Base-by-base conservation (phyloP, 2,329 filamentous ascomycete genomes). In the Herpotrichia juniperi region DNA sequence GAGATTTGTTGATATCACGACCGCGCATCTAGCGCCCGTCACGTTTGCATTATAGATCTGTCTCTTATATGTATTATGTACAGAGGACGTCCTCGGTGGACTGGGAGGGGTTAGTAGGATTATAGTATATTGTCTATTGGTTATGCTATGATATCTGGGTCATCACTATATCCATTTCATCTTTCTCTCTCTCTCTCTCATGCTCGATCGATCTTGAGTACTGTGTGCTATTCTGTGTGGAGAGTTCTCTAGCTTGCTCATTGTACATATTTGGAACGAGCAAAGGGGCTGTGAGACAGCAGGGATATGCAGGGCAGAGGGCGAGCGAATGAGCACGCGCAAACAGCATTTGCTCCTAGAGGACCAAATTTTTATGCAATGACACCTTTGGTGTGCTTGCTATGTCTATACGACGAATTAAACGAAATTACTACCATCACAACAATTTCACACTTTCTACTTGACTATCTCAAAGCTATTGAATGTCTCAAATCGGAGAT, bases 271-370 rank as follows among this genome's bases (percentile, higher is more conserved):
- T 48, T 44, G 50, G 48, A 40, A 25, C 9, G 19, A 11, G 37
- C 34, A 40, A 47, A 34, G 35, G 56, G 48, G 45, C 25, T 46
- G 46, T 40, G 46, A 24, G 30, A 25, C 47, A 47, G 54, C 54
- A 57, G 48, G 45, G 35, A 34, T 50, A 49, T 53, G 45, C 55
- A 58, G 47, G 52, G 51, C 42, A 31, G 17, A 19, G n/a, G n/a
- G n/a, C n/a, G n/a, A n/a, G n/a, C n/a, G n/a, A n/a, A n/a, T n/a
- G n/a, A n/a, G n/a, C n/a, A n/a, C n/a, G n/a, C n/a, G n/a, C n/a
- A n/a, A n/a, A n/a, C n/a, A n/a, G n/a, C n/a, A n/a, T n/a, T n/a
- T n/a, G n/a, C n/a, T n/a, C n/a, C n/a, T n/a, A n/a, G n/a, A n/a
- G n/a, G n/a, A n/a, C n/a, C n/a, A n/a, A n/a, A n/a, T n/a, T n/a